Conservation (phyloP, 768 basidiomycete genomes). For the Boletus rubropictus region DNA sequence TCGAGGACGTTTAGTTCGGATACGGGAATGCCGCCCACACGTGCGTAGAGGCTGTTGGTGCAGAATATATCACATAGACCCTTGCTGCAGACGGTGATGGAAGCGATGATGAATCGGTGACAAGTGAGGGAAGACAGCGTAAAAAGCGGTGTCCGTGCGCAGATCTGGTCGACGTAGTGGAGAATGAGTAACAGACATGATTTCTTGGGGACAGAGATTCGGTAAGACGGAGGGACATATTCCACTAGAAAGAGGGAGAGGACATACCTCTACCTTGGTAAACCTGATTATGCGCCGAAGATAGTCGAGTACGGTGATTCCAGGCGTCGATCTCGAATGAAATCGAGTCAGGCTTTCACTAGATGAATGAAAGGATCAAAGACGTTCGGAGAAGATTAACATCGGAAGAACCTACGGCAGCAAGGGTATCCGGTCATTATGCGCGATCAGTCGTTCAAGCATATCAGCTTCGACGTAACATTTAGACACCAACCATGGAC, state of each 20-base stretch:
- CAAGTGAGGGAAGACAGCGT: conserved; percentile 93
- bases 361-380: conserved; percentile 21
- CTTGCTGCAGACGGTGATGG: conserved; percentile 89
- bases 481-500: conserved; percentile 13
- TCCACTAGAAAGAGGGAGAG: background rate
- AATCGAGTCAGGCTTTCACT: conserved; percentile 92
- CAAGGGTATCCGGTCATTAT: conserved; percentile 95
- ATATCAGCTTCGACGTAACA: conserved; percentile 68
- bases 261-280: conserved; percentile 87
- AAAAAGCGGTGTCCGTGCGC: conserved; percentile 79
- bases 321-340: conserved; percentile 88
- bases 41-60: conserved; percentile 91
- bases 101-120: conserved; percentile 94
- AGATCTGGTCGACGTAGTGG: conserved; percentile 92
- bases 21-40: conserved; percentile 90
- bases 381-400: conserved; percentile 7
- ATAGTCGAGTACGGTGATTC: conserved; percentile 87
- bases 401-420: conserved; percentile 54
- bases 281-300: conserved; percentile 89
- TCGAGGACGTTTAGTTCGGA: conserved; percentile 92
- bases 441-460: conserved; percentile 88
- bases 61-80: conserved; percentile 94
- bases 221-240: conserved; percentile 6
- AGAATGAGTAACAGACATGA: conserved; percentile 76
- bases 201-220: conserved; percentile 41